These are phyloP conservation scores for Saitozyma podzolica DNA, from an alignment of 768 basidiomycete genomes.

Conservation along the genomic window DNA sequence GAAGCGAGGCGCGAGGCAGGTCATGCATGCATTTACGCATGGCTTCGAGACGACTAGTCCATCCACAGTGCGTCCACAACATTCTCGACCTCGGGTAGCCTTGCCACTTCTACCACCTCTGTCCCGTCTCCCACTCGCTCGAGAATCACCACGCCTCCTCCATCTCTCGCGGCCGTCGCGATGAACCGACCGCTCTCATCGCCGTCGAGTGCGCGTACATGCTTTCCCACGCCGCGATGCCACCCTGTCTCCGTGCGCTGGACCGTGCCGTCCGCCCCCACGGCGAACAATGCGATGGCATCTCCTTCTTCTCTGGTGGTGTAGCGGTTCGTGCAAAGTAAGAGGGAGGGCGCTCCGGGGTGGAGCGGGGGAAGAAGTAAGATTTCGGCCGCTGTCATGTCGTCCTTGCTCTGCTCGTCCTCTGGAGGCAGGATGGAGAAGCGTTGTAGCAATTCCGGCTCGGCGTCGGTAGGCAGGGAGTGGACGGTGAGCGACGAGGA, in stretches of 20 bases:
- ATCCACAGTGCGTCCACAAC: slow-evolving; percentile 10
- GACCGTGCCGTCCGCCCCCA: slow-evolving; percentile 5
- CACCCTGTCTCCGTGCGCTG: not conserved
- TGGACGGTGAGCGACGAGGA: slow-evolving; percentile 1
- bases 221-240: slow-evolving; percentile 3
- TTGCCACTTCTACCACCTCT: slow-evolving; percentile 8
- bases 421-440: slow-evolving; percentile 8
- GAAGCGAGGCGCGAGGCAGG: too few relatives aligned
- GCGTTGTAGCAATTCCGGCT: not conserved
- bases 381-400: slow-evolving; percentile 14
- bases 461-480: not conserved
- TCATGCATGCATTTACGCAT: too few relatives aligned
- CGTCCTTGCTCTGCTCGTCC: slow-evolving; percentile 3
- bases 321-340: slow-evolving; percentile 14
- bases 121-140: slow-evolving; percentile 2
- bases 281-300: slow-evolving; percentile 9
- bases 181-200: slow-evolving; percentile 4
- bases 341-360: not conserved
- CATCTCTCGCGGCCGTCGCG: slow-evolving; percentile 5
- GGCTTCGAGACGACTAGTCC: not conserved
- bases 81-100: not conserved
- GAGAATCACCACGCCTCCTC: slow-evolving; percentile 5
- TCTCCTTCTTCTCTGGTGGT: slow-evolving; percentile 6
- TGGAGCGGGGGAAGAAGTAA: slow-evolving; percentile 5
- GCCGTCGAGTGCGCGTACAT: slow-evolving; percentile 5